Conservation (phyloP, 306 rosid species). For the Luffa aegyptiaca region DNA sequence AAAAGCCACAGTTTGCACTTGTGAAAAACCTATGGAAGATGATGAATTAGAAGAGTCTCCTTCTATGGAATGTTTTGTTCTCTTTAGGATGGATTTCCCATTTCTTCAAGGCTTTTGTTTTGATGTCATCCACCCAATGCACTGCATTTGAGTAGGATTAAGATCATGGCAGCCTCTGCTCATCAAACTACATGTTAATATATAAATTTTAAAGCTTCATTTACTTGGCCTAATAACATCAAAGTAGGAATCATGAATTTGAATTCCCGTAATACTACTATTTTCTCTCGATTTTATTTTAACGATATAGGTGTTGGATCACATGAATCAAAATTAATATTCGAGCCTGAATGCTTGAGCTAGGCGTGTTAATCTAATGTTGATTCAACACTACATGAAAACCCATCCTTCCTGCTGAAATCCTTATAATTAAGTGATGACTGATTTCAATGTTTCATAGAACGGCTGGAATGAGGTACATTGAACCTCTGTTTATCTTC, state of each 20-base stretch:
- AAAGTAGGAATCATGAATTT: neutral
- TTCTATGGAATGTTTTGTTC: neutral
- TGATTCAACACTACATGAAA: neutral
- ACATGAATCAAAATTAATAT: neutral
- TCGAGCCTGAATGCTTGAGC: neutral
- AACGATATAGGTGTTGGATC: neutral
- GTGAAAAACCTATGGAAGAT: neutral
- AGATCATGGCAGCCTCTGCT: neutral
- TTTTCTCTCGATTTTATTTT: neutral
- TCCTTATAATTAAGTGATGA: neutral
- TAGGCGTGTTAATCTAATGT: neutral
- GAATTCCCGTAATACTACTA: neutral
- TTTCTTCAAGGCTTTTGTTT: neutral
- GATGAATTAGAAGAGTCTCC: neutral
- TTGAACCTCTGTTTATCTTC: neutral
- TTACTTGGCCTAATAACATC: neutral
- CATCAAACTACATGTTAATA: neutral
- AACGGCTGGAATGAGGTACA: neutral
- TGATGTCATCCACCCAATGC: neutral
- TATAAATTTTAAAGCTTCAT: neutral
- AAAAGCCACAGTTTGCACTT: neutral
- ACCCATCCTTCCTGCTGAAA: neutral
- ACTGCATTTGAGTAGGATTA: neutral
- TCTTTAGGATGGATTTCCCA: neutral
- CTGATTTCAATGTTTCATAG: neutral